Conservation (phyloP, 2,329 filamentous ascomycete species). For the Fusarium secorum region DNA sequence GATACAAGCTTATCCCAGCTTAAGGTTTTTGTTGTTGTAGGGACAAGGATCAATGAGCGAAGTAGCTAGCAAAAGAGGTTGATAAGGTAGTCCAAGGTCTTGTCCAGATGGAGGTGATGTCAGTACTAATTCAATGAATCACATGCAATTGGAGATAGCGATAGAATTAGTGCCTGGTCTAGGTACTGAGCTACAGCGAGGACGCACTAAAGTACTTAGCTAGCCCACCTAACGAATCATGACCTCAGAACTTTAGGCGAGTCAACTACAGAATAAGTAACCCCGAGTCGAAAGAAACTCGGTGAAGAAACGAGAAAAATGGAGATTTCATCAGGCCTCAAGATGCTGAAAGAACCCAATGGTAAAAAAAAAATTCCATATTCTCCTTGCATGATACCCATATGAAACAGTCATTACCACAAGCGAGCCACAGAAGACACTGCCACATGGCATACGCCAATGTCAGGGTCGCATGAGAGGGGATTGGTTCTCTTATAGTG, state of each 20-base stretch:
- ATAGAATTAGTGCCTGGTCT: not conserved
- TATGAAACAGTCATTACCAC: constrained; percentile 20
- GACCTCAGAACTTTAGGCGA: constrained; percentile 32
- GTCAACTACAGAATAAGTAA: not conserved
- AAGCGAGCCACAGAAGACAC: constrained; percentile 7
- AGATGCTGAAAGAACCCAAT: not conserved
- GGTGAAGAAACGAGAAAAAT: not conserved
- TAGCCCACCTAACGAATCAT: constrained; percentile 25
- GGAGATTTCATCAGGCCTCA: not conserved
- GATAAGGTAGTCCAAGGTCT: not conserved
- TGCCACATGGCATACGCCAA: constrained; percentile 25
- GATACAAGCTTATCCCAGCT: constrained; percentile 6
- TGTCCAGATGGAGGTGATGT: constrained; percentile 37
- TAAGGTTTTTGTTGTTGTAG: constrained; percentile 3
- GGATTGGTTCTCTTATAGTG: constrained; percentile 22
- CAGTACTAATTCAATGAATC: constrained; percentile 10
- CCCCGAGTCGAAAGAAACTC: constrained; percentile 5
- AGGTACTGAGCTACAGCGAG: not conserved
- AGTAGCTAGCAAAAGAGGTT: not conserved
- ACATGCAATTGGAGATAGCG: constrained; percentile 38
- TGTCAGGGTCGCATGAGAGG: constrained; percentile 21
- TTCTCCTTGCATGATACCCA: not conserved
- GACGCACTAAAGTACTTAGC: constrained; percentile 8
- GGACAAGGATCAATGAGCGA: constrained; percentile 14
- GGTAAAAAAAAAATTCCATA: not conserved